Percentiles rank a stretch among this genome's conserved stretches.
Conservation (phyloP, 139 green algal species). For the Closterium sp. region DNA sequence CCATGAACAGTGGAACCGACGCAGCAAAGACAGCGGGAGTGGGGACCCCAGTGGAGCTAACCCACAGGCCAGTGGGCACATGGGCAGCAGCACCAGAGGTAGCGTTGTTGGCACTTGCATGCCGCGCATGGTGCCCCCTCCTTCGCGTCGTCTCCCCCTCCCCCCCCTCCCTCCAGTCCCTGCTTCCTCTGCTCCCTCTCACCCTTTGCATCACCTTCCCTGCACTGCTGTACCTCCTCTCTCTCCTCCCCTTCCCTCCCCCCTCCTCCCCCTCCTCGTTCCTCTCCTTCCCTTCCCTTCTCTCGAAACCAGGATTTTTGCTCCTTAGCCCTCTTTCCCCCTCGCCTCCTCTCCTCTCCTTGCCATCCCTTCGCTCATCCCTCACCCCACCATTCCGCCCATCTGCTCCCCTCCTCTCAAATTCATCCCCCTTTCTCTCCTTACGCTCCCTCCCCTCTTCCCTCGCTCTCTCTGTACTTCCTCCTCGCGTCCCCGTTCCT, state of each 20-base stretch:
- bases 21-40: neutral
- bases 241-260: neutral
- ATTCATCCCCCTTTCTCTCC: neutral
- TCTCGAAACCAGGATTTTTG: neutral
- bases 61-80: neutral
- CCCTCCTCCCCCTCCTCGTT: neutral
- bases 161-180: neutral
- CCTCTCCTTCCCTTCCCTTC: neutral
- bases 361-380: neutral
- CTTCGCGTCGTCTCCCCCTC: neutral
- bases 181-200: neutral
- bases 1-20: neutral
- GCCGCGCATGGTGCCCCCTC: neutral
- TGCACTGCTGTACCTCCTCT: neutral
- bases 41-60: neutral
- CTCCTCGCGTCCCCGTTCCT: neutral
- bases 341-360: neutral
- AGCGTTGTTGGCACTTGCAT: neutral
- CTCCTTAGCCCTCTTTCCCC: neutral
- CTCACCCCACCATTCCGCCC: neutral
- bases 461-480: neutral
- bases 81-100: neutral
- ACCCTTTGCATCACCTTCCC: neutral
- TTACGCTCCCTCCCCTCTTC: neutral
- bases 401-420: neutral